Conservation (phyloP, 2,329 filamentous ascomycete species). For the Colletotrichum acutatum region DNA sequence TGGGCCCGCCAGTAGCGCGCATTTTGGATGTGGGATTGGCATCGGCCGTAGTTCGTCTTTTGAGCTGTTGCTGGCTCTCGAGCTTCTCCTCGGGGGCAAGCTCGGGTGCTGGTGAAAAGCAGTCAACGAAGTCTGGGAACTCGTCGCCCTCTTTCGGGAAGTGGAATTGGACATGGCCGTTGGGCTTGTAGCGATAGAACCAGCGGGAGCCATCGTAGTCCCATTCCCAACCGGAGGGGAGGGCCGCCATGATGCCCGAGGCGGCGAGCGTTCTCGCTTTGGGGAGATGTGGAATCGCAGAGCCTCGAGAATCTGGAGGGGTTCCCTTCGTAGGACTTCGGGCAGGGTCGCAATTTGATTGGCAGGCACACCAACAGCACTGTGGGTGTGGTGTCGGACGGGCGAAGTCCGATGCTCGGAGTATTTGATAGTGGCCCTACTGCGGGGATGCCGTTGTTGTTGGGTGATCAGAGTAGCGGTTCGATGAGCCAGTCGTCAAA, state of each 20-base stretch:
- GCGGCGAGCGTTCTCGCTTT: not conserved
- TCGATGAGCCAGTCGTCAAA: slow-evolving; percentile 2
- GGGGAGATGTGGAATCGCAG: not conserved
- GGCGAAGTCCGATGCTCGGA: not conserved
- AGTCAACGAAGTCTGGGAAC: slow-evolving; percentile 62
- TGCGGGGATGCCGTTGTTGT: not conserved
- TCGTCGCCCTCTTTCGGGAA: slow-evolving; percentile 69
- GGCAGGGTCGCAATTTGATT: not conserved
- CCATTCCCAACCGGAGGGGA: slow-evolving; percentile 66
- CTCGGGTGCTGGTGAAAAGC: slow-evolving; percentile 47
- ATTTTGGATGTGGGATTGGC: slow-evolving; percentile 22
- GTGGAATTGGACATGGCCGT: slow-evolving; percentile 64
- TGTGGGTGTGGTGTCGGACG: not conserved
- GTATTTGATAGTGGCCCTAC: not conserved
- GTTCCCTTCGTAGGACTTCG: not conserved
- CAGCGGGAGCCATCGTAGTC: slow-evolving; percentile 69
- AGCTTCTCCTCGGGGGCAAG: slow-evolving; percentile 64
- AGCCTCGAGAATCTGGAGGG: not conserved
- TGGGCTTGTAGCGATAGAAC: slow-evolving; percentile 68
- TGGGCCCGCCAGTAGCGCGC: slow-evolving; percentile 37
- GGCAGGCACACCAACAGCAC: not conserved
- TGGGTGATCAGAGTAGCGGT: not conserved
- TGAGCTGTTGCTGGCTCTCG: slow-evolving; percentile 62
- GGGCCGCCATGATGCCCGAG: slow-evolving; percentile 48
- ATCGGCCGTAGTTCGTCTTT: slow-evolving; percentile 45